These are phyloP conservation scores for Leccinum imitatum DNA, from an alignment of 768 basidiomycete species.

Conservation along the genomic window DNA sequence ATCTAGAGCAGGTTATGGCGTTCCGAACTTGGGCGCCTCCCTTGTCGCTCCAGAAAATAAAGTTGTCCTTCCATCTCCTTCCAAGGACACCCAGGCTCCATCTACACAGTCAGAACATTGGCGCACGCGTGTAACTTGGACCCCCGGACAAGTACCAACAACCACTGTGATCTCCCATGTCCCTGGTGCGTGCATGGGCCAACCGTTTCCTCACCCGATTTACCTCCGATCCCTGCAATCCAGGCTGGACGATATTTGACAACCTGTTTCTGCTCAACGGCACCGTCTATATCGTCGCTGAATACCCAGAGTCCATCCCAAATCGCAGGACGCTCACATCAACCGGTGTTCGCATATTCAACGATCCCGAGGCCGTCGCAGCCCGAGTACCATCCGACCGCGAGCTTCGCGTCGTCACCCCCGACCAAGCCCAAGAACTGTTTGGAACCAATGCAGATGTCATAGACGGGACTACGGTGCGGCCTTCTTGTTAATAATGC, in stretches of 20 bases:
- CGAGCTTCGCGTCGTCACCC: slow-evolving; percentile 75
- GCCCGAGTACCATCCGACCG: slow-evolving; percentile 72
- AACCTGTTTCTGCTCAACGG: slow-evolving; percentile 80
- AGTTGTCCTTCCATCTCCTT: background rate
- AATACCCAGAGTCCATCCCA: slow-evolving; percentile 66
- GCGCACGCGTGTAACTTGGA: slow-evolving; percentile 42
- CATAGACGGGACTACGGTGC: slow-evolving; percentile 76
- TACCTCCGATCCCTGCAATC: background rate
- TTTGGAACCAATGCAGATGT: slow-evolving; percentile 74
- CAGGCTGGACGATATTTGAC: slow-evolving; percentile 92
- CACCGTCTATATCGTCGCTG: slow-evolving; percentile 77
- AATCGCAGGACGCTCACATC: slow-evolving; percentile 69
- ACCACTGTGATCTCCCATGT: slow-evolving; percentile 75
- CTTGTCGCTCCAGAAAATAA: slow-evolving; percentile 9
- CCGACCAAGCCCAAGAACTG: slow-evolving; percentile 59
- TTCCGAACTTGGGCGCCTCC: slow-evolving; percentile 5
- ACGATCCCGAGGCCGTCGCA: slow-evolving; percentile 52
- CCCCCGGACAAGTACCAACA: slow-evolving; percentile 40
- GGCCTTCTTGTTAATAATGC: slow-evolving; percentile 13
- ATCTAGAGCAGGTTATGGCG: slow-evolving; percentile 25
- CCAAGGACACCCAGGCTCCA: slow-evolving; percentile 10
- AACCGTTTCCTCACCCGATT: background rate
- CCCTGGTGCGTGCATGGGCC: slow-evolving; percentile 48
- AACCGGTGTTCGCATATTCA: slow-evolving; percentile 58
- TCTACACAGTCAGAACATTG: slow-evolving; percentile 25